Percentiles rank a stretch among this genome's conserved stretches.
These are phyloP conservation scores for Kazachstania martiniae DNA, from an alignment of 805 yeast genomes.

Conservation along the genomic window DNA sequence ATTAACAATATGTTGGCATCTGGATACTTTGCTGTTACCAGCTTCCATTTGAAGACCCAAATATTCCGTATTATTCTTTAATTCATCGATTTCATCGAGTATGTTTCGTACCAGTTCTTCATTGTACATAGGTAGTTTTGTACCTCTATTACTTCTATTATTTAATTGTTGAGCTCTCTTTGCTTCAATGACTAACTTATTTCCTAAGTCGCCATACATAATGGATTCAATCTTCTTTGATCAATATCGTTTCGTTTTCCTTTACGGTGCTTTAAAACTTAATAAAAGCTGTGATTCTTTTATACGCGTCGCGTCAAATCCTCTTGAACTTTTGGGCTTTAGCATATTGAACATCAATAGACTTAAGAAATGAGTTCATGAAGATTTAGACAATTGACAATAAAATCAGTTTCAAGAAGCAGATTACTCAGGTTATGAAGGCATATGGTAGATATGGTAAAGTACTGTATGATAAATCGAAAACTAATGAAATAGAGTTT, in stretches of 20 bases:
- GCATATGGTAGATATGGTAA: constrained; percentile 15
- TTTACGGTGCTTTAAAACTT: too few relatives aligned
- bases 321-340: too few relatives aligned
- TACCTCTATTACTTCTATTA: constrained; percentile 7
- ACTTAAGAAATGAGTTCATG: too few relatives aligned
- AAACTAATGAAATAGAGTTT: constrained; percentile 6
- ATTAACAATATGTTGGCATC: constrained; percentile 47
- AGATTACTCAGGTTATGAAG: too few relatives aligned
- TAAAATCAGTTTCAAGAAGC: too few relatives aligned
- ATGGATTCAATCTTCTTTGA: too few relatives aligned
- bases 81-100: constrained; percentile 57
- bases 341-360: too few relatives aligned
- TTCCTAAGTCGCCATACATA: constrained; percentile 87
- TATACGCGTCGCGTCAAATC: too few relatives aligned
- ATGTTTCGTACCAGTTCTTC: constrained; percentile 61
- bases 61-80: constrained; percentile 46
- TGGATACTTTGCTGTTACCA: constrained; percentile 37
- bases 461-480: too few relatives aligned
- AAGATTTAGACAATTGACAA: too few relatives aligned
- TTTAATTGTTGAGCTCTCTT: constrained; percentile 62
- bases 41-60: constrained; percentile 28
- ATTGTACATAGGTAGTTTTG: constrained; percentile 48
- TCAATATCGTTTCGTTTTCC: too few relatives aligned
- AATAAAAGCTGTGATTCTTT: too few relatives aligned
- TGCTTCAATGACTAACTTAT: constrained; percentile 77